phyloP scores from a whole-genome alignment of 352 stramenopile species.

The Pythium phragmiticola region DNA sequence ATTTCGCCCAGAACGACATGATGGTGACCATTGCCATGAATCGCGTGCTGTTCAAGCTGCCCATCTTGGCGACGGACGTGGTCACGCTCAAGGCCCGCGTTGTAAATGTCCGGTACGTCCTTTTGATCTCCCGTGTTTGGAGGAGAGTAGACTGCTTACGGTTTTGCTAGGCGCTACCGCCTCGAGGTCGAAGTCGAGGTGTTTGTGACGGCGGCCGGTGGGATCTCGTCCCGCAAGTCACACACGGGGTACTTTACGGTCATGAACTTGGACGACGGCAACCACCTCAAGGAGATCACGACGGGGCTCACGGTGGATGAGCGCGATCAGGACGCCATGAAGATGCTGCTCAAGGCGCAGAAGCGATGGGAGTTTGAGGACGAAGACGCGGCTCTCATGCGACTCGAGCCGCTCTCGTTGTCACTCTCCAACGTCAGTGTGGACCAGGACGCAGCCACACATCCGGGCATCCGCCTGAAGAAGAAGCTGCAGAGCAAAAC shows the following conservation, averaged over 20 bases:
- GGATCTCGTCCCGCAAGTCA: slow-evolving; percentile 47
- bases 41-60: slow-evolving; percentile 70
- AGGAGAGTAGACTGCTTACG: slow-evolving; percentile 44
- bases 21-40: slow-evolving; percentile 71
- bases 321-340: slow-evolving; percentile 64
- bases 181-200: slow-evolving; percentile 77
- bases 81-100: slow-evolving; percentile 64
- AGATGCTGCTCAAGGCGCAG: slow-evolving; percentile 64
- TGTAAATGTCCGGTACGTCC: slow-evolving; percentile 50
- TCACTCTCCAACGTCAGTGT: slow-evolving; percentile 20
- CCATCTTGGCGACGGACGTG: slow-evolving; percentile 64
- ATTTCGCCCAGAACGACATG: slow-evolving; percentile 68
- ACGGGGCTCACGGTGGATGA: slow-evolving; percentile 57
- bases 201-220: slow-evolving; percentile 38
- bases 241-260: slow-evolving; percentile 77
- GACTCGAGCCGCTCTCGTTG: slow-evolving; percentile 50
- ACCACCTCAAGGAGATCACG: slow-evolving; percentile 54
- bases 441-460: slow-evolving; percentile 6
- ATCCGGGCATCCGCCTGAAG: slow-evolving; percentile 14
- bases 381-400: slow-evolving; percentile 58
- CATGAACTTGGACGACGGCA: slow-evolving; percentile 51
- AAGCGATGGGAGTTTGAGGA: slow-evolving; percentile 71
- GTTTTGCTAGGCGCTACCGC: slow-evolving; percentile 47
- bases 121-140: slow-evolving; percentile 66
- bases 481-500: no score